A percentile compares a stretch with the other conserved stretches of the same genome.
Conservation (phyloP, 2,329 filamentous ascomycete genomes). For the Nemania serpens region DNA sequence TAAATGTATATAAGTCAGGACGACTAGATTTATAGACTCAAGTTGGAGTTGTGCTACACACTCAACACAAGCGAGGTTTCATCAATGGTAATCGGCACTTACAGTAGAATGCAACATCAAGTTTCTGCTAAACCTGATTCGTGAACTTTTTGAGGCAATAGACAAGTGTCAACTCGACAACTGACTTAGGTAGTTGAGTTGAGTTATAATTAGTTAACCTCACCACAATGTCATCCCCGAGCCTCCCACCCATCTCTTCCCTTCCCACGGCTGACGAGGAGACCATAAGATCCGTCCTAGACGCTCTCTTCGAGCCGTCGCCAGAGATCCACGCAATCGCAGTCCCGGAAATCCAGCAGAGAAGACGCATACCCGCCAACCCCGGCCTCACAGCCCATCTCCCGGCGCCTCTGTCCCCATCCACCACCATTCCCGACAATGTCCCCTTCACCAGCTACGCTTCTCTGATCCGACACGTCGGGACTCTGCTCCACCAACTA, state of each 20-base stretch:
- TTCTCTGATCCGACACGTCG: constrained; percentile 70
- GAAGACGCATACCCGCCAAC: constrained; percentile 53
- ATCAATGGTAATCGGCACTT: not conserved
- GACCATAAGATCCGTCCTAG: constrained; percentile 64
- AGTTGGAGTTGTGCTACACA: not conserved
- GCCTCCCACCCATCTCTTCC: constrained; percentile 61
- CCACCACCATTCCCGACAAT: constrained; percentile 52
- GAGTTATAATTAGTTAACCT: not conserved
- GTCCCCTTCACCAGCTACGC: constrained; percentile 67
- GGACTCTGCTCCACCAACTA: constrained; percentile 64
- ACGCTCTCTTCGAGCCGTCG: constrained; percentile 85
- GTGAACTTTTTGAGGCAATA: not conserved
- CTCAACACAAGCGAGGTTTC: not conserved
- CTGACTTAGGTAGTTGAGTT: no score
- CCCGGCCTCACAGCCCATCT: constrained; percentile 84
- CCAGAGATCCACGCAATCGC: constrained; percentile 73
- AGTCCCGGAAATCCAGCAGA: constrained; percentile 64
- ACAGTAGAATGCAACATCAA: not conserved
- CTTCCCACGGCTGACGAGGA: constrained; percentile 61
- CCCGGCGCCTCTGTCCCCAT: constrained; percentile 68
- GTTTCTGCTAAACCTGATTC: not conserved
- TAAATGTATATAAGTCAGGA: no score
- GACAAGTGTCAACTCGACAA: not conserved
- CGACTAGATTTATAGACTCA: no score
- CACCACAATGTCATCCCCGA: constrained; percentile 26